A percentile compares a stretch with the other conserved stretches of the same genome.
Evolutionary conservation across 2,329 filamentous ascomycete genomes (phyloP).

Genomic region (Ophiostoma novo-ulmi): DNA sequence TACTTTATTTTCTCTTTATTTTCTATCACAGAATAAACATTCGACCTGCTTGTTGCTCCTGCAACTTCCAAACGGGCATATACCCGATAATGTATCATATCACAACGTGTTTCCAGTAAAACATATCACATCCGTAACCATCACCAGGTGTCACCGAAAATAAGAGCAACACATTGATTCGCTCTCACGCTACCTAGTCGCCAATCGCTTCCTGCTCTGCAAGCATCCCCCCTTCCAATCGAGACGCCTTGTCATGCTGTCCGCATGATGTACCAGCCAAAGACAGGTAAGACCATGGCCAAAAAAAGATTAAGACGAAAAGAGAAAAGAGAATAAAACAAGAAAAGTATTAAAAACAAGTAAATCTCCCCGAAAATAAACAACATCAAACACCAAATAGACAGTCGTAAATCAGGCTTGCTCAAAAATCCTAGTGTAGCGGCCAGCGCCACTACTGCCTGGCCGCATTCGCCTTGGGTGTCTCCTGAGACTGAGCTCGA

Average conservation of each 20-base stretch:
- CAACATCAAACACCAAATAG: background rate
- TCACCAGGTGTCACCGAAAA: too few relatives aligned
- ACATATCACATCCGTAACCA: too few relatives aligned
- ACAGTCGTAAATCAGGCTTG: background rate
- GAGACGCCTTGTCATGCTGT: background rate
- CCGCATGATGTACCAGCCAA: background rate
- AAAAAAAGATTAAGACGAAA: background rate
- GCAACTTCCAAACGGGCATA: too few relatives aligned
- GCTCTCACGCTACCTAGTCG: background rate
- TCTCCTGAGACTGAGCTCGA: background rate
- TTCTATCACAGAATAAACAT: too few relatives aligned
- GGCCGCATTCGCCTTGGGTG: background rate
- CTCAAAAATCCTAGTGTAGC: background rate
- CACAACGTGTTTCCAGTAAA: too few relatives aligned
- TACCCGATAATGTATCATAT: too few relatives aligned
- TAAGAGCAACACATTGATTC: background rate
- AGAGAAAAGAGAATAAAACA: background rate
- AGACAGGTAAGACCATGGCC: background rate
- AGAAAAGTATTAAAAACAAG: background rate
- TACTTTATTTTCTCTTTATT: too few relatives aligned
- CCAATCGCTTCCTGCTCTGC: background rate
- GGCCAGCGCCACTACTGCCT: constrained; percentile 1
- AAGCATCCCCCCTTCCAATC: background rate
- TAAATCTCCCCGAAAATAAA: background rate
- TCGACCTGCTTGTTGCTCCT: too few relatives aligned